Evolutionary conservation across 2,329 filamentous ascomycete genomes (phyloP).

Genomic region (Cadophora gregata): DNA sequence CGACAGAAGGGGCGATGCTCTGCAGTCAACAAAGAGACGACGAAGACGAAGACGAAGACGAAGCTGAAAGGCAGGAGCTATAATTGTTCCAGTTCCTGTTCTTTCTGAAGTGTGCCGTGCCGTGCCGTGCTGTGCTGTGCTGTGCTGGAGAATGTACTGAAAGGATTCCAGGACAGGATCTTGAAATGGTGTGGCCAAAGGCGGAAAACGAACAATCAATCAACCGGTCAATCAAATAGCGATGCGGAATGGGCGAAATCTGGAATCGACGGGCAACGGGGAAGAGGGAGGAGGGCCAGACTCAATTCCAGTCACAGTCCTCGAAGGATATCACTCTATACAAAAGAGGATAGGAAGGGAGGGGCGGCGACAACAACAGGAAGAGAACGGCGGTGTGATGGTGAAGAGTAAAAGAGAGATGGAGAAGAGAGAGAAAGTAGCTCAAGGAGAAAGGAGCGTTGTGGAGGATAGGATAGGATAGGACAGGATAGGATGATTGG

Average conservation of each 20-base stretch:
- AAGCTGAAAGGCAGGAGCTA: constrained; percentile 32
- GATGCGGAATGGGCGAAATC: neutral
- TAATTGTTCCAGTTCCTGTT: neutral
- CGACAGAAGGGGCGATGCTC: constrained; percentile 36
- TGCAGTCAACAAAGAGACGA: constrained; percentile 42
- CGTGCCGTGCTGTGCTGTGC: too few relatives aligned
- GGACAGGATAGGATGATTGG: too few relatives aligned
- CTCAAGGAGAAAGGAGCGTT: neutral
- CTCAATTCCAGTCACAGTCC: constrained; percentile 8
- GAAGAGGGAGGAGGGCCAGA: neutral
- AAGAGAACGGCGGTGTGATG: constrained; percentile 15
- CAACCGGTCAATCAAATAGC: neutral
- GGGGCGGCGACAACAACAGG: constrained; percentile 17
- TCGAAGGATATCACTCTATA: constrained; percentile 3
- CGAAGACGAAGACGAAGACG: too few relatives aligned
- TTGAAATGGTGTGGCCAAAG: constrained; percentile 21
- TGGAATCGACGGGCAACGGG: neutral
- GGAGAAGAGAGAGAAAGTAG: neutral
- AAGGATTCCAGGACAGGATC: constrained; percentile 1
- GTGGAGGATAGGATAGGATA: constrained; percentile 1
- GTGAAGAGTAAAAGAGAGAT: neutral
- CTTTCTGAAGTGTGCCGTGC: neutral
- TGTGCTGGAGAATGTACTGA: constrained; percentile 3
- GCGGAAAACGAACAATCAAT: constrained; percentile 13
- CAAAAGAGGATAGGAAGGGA: constrained; percentile 8